phyloP scores from a whole-genome alignment of 169 alveolate species.

The Plasmodium fragile region DNA sequence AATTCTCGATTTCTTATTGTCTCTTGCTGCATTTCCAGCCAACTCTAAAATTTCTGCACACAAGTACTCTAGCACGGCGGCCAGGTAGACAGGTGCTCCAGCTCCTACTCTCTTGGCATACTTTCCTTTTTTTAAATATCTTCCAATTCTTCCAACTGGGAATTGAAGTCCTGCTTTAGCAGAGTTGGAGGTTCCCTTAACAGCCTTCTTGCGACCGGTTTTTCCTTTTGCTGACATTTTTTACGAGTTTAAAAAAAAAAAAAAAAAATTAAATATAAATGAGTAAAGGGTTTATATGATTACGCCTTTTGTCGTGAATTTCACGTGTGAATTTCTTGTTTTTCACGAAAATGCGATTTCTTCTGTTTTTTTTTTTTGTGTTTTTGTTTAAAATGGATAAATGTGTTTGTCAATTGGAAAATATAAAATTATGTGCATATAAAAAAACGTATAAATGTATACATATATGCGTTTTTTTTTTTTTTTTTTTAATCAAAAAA shows the following conservation, averaged over 20 bases:
- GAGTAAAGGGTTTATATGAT: background rate
- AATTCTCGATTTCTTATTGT: constrained; percentile 97
- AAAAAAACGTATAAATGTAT: background rate
- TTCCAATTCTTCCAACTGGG: constrained; percentile 99
- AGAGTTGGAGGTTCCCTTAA: constrained; percentile 94
- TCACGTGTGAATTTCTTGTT: background rate
- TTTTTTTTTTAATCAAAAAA: no score
- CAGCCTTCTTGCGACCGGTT: constrained; percentile 91
- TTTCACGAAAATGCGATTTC: background rate
- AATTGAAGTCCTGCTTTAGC: constrained; percentile 99
- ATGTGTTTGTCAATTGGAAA: background rate
- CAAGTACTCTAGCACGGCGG: constrained; percentile 98
- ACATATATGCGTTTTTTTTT: background rate
- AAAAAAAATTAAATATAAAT: no score
- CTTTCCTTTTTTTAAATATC: constrained; percentile 97
- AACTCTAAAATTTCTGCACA: constrained; percentile 98
- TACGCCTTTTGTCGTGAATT: background rate
- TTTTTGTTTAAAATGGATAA: background rate
- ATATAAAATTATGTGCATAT: background rate
- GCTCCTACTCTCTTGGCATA: constrained; percentile 99
- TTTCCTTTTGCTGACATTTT: constrained; percentile 86
- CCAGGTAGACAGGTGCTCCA: constrained; percentile 99
- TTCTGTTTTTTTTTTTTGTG: no score
- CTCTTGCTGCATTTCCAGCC: constrained; percentile 99
- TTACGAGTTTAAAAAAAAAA: background rate